Evolutionary conservation across 805 yeast species (phyloP).

Genomic region (Kazachstania taianensis): DNA sequence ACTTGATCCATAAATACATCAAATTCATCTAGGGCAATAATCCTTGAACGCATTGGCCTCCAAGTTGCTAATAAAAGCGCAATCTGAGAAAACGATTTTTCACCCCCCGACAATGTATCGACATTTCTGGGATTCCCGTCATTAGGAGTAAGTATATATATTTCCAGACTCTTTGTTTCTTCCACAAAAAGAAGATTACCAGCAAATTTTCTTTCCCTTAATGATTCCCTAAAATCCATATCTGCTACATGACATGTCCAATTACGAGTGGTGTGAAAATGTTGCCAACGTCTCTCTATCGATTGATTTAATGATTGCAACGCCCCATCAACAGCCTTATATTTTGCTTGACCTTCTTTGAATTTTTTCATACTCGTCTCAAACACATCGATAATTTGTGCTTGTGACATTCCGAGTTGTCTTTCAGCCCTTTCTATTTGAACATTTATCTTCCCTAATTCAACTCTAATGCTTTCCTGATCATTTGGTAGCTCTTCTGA

Average conservation of each 20-base stretch:
- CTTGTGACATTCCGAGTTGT: slow-evolving; percentile 44
- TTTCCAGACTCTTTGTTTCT: slow-evolving; percentile 38
- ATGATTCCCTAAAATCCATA: slow-evolving; percentile 46
- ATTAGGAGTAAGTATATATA: slow-evolving; percentile 52
- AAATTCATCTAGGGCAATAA: slow-evolving; percentile 89
- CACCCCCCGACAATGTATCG: slow-evolving; percentile 91
- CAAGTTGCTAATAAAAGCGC: slow-evolving; percentile 82
- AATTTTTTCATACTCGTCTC: slow-evolving; percentile 35
- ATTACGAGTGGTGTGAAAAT: slow-evolving; percentile 33
- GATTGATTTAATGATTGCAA: slow-evolving; percentile 30
- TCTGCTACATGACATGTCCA: slow-evolving; percentile 41
- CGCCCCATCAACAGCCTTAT: slow-evolving; percentile 29
- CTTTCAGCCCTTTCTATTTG: slow-evolving; percentile 44
- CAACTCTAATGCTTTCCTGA: slow-evolving; percentile 39
- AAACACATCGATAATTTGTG: slow-evolving; percentile 42
- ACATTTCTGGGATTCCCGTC: slow-evolving; percentile 56
- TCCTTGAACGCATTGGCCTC: slow-evolving; percentile 81
- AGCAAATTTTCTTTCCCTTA: slow-evolving; percentile 57
- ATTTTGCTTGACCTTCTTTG: slow-evolving; percentile 34
- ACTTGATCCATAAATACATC: slow-evolving; percentile 97
- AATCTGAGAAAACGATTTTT: slow-evolving; percentile 87
- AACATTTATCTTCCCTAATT: slow-evolving; percentile 37
- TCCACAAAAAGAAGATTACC: slow-evolving; percentile 65
- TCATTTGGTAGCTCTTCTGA: slow-evolving; percentile 33
- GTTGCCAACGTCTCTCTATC: slow-evolving; percentile 34